Evolutionary conservation across 2,329 filamentous ascomycete species (phyloP).

Genomic region (Verticillium alfalfae): DNA sequence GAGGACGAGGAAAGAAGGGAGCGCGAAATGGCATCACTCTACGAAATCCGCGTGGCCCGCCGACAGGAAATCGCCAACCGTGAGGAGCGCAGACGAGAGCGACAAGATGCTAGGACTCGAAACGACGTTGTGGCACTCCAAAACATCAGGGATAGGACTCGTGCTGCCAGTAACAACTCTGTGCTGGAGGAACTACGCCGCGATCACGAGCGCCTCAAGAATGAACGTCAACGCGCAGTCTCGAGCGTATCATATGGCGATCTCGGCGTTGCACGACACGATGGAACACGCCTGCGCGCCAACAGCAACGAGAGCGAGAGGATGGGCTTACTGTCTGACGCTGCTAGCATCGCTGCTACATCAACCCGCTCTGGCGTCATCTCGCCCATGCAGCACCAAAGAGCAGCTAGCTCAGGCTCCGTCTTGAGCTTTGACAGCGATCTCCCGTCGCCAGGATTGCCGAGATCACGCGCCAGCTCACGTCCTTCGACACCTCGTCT

Average conservation of each 20-base stretch:
- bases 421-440: slow-evolving; percentile 48
- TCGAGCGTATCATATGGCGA: slow-evolving; percentile 74
- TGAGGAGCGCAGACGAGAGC: slow-evolving; percentile 64
- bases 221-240: slow-evolving; percentile 59
- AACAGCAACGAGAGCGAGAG: slow-evolving; percentile 70
- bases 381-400: slow-evolving; percentile 28
- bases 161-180: slow-evolving; percentile 40
- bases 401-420: slow-evolving; percentile 47
- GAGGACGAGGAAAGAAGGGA: slow-evolving; percentile 76
- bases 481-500: slow-evolving; percentile 32
- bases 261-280: slow-evolving; percentile 69
- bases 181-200: slow-evolving; percentile 54
- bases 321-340: slow-evolving; percentile 64
- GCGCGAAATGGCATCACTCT: slow-evolving; percentile 87
- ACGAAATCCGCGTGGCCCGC: slow-evolving; percentile 78
- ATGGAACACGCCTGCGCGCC: slow-evolving; percentile 69
- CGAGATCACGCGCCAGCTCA: slow-evolving; percentile 35
- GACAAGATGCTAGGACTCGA: slow-evolving; percentile 65
- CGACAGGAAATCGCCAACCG: slow-evolving; percentile 71
- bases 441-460: slow-evolving; percentile 30
- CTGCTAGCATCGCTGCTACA: slow-evolving; percentile 53
- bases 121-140: slow-evolving; percentile 68
- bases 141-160: slow-evolving; percentile 54
- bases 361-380: slow-evolving; percentile 26
- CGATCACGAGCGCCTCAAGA: slow-evolving; percentile 51